A percentile compares a stretch with the other conserved stretches of the same genome.
Conservation (phyloP, 2,329 filamentous ascomycete genomes). For the Blumeria graminis region DNA sequence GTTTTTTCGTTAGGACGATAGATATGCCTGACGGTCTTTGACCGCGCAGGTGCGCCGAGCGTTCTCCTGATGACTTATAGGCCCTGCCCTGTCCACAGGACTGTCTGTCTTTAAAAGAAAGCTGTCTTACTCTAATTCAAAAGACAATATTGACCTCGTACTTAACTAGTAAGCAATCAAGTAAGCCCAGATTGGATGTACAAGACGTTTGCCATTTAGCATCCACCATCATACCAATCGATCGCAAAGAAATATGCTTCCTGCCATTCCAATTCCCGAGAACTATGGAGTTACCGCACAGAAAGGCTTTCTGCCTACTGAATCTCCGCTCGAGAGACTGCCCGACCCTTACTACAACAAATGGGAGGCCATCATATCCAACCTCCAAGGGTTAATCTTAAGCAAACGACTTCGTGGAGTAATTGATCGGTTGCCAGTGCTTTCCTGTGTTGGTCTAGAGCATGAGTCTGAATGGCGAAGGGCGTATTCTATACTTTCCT, state of each 20-base stretch:
- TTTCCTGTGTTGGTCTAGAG: constrained; percentile 61
- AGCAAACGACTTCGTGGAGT: constrained; percentile 61
- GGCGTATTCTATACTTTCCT: constrained; percentile 72
- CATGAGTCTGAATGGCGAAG: constrained; percentile 79
- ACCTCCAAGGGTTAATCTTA: constrained; percentile 68
- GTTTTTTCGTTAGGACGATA: too few species aligned
- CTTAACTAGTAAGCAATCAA: too few species aligned
- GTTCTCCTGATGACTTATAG: too few species aligned
- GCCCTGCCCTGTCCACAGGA: too few species aligned
- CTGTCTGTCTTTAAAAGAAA: too few species aligned
- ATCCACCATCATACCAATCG: too few species aligned
- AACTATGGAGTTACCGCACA: constrained; percentile 60
- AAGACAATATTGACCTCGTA: too few species aligned
- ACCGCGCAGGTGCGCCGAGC: too few species aligned
- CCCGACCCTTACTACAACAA: constrained; percentile 82
- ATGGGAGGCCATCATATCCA: constrained; percentile 73
- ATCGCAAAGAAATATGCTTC: constrained; percentile 20
- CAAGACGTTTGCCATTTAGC: too few species aligned
- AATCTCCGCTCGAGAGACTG: constrained; percentile 54
- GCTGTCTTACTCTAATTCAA: too few species aligned
- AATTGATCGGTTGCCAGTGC: constrained; percentile 57
- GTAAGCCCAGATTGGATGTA: too few species aligned
- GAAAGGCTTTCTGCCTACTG: constrained; percentile 70
- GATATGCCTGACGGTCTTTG: too few species aligned
- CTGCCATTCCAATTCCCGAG: constrained; percentile 35